Base-by-base conservation (phyloP, 2,329 filamentous ascomycete genomes). In the Cercospora brassicicola region DNA sequence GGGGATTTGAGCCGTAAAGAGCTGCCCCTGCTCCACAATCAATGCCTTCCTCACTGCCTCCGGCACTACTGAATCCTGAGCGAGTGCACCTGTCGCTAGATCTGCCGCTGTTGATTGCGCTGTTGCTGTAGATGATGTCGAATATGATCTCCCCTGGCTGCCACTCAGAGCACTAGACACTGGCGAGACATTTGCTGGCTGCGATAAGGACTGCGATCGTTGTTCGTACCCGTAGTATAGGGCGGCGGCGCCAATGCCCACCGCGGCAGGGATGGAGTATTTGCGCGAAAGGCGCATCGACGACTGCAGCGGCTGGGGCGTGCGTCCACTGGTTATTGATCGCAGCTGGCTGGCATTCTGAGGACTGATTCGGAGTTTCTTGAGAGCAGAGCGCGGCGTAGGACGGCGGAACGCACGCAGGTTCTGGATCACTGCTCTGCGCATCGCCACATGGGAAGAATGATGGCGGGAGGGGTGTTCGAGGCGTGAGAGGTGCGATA, bases 21-120 rank as follows among this genome's bases (percentile, higher is more conserved):
- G 87, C 79, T 96, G 90, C 78, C 96, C 93, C 76, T 94, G 91
- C 69, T 94, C 93, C 62, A 99, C 92, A 51, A 97, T 89, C 26
- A 98, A 85, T 20, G 96, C 92, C 72, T 85, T 84, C 28, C 85
- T 79, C 36, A 85, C 84, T 36, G 82, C 76, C 85, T 93, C 80
- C 81, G 87, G 77, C 10, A 81, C 78, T 11, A 81, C 79, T 36
- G 79, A 78, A 68, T 81, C 79, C 13, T 77, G 69, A 8, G 68
- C 61, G 30, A 74, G 69, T 18, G 64, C 66, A 13, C 65, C 69
- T n/a, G 73, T 64, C 20, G 67, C 67, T 23, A 61, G 20, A 13
- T 53, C 56, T 23, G 66, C 67, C 1, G 67, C 63, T n/a, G 70
- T 33, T 11, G 67, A 23, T 53, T 67, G 65, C 23, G 68, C 68